Evolutionary conservation across 2,329 filamentous ascomycete genomes (phyloP).

Genomic region (Fusarium sp.): DNA sequence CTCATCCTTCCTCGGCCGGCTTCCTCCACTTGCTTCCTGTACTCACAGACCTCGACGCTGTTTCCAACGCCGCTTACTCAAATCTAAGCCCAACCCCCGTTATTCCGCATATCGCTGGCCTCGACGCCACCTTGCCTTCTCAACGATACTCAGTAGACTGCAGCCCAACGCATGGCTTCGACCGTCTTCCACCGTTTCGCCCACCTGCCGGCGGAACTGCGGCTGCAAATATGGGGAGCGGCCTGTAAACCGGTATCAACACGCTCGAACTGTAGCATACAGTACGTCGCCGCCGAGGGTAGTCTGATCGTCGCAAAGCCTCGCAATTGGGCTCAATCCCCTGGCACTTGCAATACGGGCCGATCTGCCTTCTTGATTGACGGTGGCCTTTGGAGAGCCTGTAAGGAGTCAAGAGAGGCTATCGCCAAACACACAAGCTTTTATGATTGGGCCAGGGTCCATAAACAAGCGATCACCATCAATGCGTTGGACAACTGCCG

Average conservation of each 20-base stretch:
- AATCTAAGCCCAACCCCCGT: too few relatives aligned
- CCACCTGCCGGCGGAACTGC: neutral
- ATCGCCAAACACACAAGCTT: neutral
- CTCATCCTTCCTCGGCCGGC: fast-evolving
- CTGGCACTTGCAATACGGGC: too few relatives aligned
- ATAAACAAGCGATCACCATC: neutral
- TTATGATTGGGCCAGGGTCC: neutral
- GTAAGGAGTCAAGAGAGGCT: constrained; percentile 1
- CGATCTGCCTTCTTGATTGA: constrained; percentile 5
- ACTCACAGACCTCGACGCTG: too few relatives aligned
- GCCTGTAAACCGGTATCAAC: neutral
- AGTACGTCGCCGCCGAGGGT: neutral
- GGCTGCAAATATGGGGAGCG: neutral
- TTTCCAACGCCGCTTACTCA: too few relatives aligned
- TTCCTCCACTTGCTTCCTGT: too few relatives aligned
- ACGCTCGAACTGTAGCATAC: neutral
- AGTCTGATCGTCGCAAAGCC: neutral
- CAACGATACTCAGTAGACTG: too few relatives aligned
- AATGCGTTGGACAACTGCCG: fast-evolving
- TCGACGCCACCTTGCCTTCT: too few relatives aligned
- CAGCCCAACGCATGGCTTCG: neutral
- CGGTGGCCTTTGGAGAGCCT: constrained; percentile 4
- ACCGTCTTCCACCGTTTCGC: neutral
- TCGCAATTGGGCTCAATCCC: neutral
- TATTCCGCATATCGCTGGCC: too few relatives aligned